Evolutionary conservation across 768 basidiomycete genomes (phyloP).

Genomic region (Hortiboletus campestris): DNA sequence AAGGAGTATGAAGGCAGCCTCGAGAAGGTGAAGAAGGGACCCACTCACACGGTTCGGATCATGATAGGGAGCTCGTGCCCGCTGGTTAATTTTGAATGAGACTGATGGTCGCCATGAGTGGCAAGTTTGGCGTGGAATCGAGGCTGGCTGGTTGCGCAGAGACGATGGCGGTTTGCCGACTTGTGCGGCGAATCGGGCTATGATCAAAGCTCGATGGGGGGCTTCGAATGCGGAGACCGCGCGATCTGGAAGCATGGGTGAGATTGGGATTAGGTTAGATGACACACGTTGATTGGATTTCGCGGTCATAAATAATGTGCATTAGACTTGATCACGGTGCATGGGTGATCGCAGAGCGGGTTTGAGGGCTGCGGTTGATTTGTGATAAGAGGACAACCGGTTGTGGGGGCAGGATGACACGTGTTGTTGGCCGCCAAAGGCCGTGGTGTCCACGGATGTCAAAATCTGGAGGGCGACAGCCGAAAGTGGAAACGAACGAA

Average conservation of each 20-base stretch:
- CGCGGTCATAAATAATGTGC: constrained; percentile 10
- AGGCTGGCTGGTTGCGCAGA: neutral
- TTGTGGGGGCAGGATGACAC: constrained; percentile 19
- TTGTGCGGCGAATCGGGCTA: constrained; percentile 21
- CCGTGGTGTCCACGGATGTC: constrained; percentile 27
- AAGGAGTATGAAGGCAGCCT: constrained; percentile 4
- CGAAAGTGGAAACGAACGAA: constrained; percentile 14
- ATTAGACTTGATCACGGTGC: constrained; percentile 6
- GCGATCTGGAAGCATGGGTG: constrained; percentile 17
- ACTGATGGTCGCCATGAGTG: neutral
- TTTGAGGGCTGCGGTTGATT: constrained; percentile 1
- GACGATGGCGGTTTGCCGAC: constrained; percentile 5
- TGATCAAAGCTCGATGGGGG: constrained; percentile 9
- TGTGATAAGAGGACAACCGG: constrained; percentile 13
- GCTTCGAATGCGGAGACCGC: constrained; percentile 20
- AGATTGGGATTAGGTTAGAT: constrained; percentile 26
- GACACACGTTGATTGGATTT: constrained; percentile 16
- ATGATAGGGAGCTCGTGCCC: neutral
- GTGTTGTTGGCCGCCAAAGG: constrained; percentile 5
- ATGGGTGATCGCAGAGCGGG: constrained; percentile 6
- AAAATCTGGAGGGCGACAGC: neutral
- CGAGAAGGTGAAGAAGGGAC: constrained; percentile 9
- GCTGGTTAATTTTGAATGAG: too few species aligned
- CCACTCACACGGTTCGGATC: constrained; percentile 19
- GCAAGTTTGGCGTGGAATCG: neutral